A percentile compares a stretch with the other conserved stretches of the same genome.
Conservation (phyloP, 495 filamentous ascomycete genomes). For the Tirmania nivea region DNA sequence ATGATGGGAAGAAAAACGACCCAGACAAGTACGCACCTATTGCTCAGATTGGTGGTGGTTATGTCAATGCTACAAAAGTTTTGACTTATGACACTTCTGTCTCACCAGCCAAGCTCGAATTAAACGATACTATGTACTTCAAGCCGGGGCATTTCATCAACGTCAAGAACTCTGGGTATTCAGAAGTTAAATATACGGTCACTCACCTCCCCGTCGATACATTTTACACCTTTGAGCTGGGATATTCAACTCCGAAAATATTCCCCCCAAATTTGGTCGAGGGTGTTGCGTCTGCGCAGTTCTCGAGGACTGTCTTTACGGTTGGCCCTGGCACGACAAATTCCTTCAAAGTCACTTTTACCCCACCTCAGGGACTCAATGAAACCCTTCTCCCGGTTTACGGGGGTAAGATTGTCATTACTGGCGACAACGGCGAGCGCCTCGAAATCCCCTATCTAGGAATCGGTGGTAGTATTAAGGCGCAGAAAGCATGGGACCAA, state of each 20-base stretch:
- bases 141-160: conserved; percentile 26
- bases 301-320: conserved; percentile 10
- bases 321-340: conserved; percentile 21
- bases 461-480: conserved; percentile 26
- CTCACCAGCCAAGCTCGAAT: conserved; percentile 31
- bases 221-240: conserved; percentile 15
- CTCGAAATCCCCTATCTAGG: conserved; percentile 32
- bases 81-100: conserved; percentile 32
- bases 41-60: conserved; percentile 33
- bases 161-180: conserved; percentile 30
- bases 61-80: conserved; percentile 35
- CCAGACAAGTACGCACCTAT: conserved; percentile 29
- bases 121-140: conserved; percentile 36
- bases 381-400: conserved; percentile 28
- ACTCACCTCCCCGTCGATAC: conserved; percentile 15
- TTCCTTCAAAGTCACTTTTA: conserved; percentile 24
- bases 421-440: conserved; percentile 27
- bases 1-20: conserved; percentile 23
- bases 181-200: conserved; percentile 27
- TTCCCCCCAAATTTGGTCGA: conserved; percentile 14
- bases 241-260: conserved; percentile 4
- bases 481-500: conserved; percentile 22
- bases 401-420: conserved; percentile 31
- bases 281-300: conserved; percentile 11
- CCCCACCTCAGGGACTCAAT: conserved; percentile 23